Evolutionary conservation across 2,329 filamentous ascomycete genomes (phyloP), one percentile per base, ranked within the genome.

Genomic region (Penicillium concentricum): DNA sequence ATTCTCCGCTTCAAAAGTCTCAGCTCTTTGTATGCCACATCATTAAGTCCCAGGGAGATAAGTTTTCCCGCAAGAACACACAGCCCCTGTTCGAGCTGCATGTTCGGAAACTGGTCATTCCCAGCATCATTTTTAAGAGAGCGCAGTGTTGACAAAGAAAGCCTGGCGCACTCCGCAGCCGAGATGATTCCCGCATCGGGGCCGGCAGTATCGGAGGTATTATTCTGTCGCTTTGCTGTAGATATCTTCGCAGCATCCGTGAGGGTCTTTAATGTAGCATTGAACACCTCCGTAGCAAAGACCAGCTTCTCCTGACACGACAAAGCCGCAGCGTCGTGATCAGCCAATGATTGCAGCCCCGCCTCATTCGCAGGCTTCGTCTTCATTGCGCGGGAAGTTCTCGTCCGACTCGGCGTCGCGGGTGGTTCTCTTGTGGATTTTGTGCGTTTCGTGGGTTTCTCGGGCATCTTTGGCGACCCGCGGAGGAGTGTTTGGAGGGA

Each of bases 201-300:
- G 2, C 48, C 62, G 8, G 57, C 63, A 57, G 74, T 75, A n/a
- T 62, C 58, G 16, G 62, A 28, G 12, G 54, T 28, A 20, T 46
- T 30, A n/a, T 45, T 39, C 32, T 60, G 56, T 16, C 59, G 58
- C 42, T 67, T 70, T 4, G 58, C 41, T 5, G 55, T 20, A 16
- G 59, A 20, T 5, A 24, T 28, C 42, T 74, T 76, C 15, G 72
- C 59, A 20, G 74, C 72, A 39, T 78, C 75, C 1, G 74, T 76
- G 9, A 80, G 68, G 0, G 72, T 68, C 58, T 77, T 80, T 13
- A 79, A 67, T 0, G 76, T 75, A 16, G 66, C 66, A 64, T 80
- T 80, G 58, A 80, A 79, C 13, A 78, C 69, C 34, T 79, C 77
- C 2, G 78, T 79, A 1, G 78, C 77, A 22, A 79, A 68, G 5